Conservation (phyloP, 768 basidiomycete species). For the Trichaptum fuscoviolaceum region DNA sequence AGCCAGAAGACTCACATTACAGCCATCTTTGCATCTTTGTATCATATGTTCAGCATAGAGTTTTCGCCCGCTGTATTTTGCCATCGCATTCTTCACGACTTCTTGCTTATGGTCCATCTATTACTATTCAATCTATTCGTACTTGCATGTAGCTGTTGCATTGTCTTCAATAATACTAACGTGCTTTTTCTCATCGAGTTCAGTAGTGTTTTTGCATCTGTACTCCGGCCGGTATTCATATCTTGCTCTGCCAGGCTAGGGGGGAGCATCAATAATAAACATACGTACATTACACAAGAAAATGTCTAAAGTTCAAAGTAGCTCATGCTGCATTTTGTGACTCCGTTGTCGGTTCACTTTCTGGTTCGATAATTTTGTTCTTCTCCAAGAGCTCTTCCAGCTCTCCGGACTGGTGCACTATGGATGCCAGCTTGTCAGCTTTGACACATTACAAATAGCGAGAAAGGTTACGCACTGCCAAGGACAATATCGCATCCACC, state of each 20-base stretch:
- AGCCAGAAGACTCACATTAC: background rate
- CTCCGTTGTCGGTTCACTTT: background rate
- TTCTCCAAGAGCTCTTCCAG: conserved; percentile 77
- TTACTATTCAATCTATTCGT: background rate
- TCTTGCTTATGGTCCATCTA: background rate
- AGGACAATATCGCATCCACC: conserved; percentile 96
- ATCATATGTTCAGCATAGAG: too few species aligned
- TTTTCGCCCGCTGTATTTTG: background rate
- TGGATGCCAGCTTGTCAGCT: background rate
- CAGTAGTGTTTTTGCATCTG: too few species aligned
- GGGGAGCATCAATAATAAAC: background rate
- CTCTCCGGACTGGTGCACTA: conserved; percentile 97
- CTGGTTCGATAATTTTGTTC: conserved; percentile 47
- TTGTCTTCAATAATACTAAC: too few species aligned
- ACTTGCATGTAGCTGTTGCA: background rate
- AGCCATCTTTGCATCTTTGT: too few species aligned
- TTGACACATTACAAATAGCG: conserved; percentile 2
- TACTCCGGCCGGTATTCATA: too few species aligned
- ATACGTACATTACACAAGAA: background rate
- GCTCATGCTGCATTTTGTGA: background rate
- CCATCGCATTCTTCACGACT: background rate
- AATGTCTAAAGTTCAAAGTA: background rate
- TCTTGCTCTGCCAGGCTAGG: too few species aligned
- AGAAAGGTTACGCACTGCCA: conserved; percentile 56
- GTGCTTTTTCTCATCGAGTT: too few species aligned